Conservation (phyloP, 345 rosid genomes). For the Iberis pinnata region DNA sequence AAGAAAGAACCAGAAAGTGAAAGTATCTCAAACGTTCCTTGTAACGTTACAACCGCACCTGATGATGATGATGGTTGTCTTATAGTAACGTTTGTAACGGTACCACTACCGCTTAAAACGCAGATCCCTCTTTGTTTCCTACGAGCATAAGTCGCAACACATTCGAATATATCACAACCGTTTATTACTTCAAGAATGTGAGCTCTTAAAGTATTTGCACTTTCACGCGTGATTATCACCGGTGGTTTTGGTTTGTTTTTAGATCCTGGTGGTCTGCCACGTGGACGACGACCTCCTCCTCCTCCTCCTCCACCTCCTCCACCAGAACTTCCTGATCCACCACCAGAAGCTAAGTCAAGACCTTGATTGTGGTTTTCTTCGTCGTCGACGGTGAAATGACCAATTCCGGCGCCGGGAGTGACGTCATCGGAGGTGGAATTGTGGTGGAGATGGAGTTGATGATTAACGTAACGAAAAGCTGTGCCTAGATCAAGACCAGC, state of each 20-base stretch:
- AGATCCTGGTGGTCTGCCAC: constrained; percentile 95
- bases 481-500: constrained; percentile 52
- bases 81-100: constrained; percentile 84
- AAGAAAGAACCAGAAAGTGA: constrained; percentile 87
- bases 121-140: constrained; percentile 90
- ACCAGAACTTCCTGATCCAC: constrained; percentile 34
- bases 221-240: constrained; percentile 84
- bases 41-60: constrained; percentile 81
- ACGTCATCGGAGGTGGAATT: constrained; percentile 39
- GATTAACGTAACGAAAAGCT: constrained; percentile 39
- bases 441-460: constrained; percentile 36
- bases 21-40: constrained; percentile 90
- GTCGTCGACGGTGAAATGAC: constrained; percentile 37
- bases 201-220: constrained; percentile 91
- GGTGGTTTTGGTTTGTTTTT: constrained; percentile 94
- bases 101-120: constrained; percentile 80
- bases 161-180: constrained; percentile 89
- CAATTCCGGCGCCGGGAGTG: constrained; percentile 31
- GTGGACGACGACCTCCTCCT: constrained; percentile 60
- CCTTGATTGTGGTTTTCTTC: constrained; percentile 38
- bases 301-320: constrained; percentile 27
- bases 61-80: constrained; percentile 74
- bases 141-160: constrained; percentile 80
- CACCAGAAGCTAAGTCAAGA: constrained; percentile 41
- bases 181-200: constrained; percentile 92